A percentile compares a stretch with the other conserved stretches of the same genome.
Conservation (phyloP, 208 protist genomes). For the Acanthamoeba triangularis region DNA sequence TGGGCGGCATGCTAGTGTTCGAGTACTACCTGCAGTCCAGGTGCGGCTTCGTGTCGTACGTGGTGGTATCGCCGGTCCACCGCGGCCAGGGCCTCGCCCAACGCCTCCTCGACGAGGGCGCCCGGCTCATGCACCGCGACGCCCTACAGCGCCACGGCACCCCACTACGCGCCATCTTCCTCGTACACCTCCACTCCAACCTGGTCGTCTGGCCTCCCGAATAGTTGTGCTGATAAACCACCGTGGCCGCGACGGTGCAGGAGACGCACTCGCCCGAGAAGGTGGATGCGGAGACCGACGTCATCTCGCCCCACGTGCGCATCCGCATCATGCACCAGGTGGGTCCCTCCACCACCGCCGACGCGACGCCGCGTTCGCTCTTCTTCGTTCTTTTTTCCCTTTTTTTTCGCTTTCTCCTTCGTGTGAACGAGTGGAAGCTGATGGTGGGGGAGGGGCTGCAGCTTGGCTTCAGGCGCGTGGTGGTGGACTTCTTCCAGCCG, state of each 20-base stretch:
- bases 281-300: conserved; percentile 4
- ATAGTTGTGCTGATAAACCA: background rate
- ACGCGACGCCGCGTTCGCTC: background rate
- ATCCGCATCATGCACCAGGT: conserved; percentile 38
- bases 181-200: background rate
- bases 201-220: background rate
- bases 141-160: background rate
- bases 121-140: background rate
- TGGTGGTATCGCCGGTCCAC: background rate
- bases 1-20: background rate
- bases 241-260: background rate
- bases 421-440: background rate
- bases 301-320: conserved; percentile 24
- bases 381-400: background rate
- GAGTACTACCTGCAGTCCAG: conserved; percentile 2
- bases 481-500: conserved; percentile 33
- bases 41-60: conserved; percentile 35
- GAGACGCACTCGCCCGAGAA: conserved; percentile 29
- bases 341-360: no score
- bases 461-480: background rate
- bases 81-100: conserved; percentile 10
- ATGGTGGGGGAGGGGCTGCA: background rate
- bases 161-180: conserved; percentile 19
- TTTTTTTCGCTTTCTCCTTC: background rate
- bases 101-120: background rate